Base-by-base conservation (phyloP, 306 rosid species). In the Mimosa bimucronata region DNA sequence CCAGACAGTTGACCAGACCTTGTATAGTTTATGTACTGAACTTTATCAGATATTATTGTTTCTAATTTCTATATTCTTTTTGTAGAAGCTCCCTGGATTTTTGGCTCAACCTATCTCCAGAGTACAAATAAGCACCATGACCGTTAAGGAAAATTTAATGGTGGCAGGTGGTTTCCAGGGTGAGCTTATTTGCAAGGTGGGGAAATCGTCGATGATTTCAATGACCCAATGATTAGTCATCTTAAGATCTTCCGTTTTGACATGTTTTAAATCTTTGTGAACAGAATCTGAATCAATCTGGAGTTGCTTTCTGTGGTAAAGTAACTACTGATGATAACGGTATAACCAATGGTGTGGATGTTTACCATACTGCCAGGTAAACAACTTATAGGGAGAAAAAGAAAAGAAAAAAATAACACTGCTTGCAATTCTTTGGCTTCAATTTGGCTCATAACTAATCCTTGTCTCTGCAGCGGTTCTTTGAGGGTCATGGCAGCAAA, bases 171-270 rank as follows among this genome's bases (percentile, higher is more conserved):
- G 99, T 65, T 93, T 93, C 81, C 94, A 87, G 77, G 99, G 99
- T 16, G 99, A 95, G 81, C 98, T 95, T 37, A 89, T 95, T 77
- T 95, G 98, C 89, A 95, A 93, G 97, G 99, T 93, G n/a, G 85
- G 87, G 61, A 31, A 26, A 41, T 66, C 74, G 30, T 57, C 1
- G 0, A 41, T 78, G 60, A 70, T 74, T 74, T 75, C 40, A 76
- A 75, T 79, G 16, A 31, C 41, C 30, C 31, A 69, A 31, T 78
- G 50, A 55, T 45, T 57, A 34, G 19, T 38, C 38, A 26, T 8
- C 37, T 42, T 37, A 31, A 72, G 71, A 44, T 23, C 77, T 31
- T 21, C 1, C 30, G 77, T 64, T 66, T 66, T 82, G 58, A 82
- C 53, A 10, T 0, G 53, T 66, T 40, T 40, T 78, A 66, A 66